These are phyloP conservation scores for Ascochyta pisi DNA, from an alignment of 2,329 filamentous ascomycete species.

Conservation along the genomic window DNA sequence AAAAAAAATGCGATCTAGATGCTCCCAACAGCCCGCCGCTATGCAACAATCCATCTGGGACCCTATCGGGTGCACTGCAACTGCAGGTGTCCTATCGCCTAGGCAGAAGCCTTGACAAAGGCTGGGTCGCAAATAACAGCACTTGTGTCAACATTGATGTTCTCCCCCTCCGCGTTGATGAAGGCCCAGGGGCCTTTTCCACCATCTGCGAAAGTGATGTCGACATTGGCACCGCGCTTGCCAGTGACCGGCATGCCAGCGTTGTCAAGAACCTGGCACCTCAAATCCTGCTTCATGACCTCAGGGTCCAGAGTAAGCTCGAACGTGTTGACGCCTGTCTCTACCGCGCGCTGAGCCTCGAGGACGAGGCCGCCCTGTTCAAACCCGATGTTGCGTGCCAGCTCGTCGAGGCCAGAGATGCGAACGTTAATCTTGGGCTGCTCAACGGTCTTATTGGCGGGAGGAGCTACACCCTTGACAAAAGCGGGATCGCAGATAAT, in stretches of 20 bases:
- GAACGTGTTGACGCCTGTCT: slow-evolving; percentile 15
- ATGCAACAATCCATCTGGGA: not conserved
- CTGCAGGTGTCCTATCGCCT: not conserved
- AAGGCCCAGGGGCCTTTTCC: slow-evolving; percentile 23
- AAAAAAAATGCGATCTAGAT: not conserved
- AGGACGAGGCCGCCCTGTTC: slow-evolving; percentile 9
- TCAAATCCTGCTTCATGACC: slow-evolving; percentile 15
- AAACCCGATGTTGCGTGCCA: slow-evolving; percentile 12
- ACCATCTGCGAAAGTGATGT: slow-evolving; percentile 26
- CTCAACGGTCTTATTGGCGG: not conserved
- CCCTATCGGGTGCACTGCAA: not conserved
- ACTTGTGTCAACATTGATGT: slow-evolving; percentile 13
- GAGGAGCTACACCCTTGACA: slow-evolving; percentile 4
- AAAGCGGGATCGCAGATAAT: slow-evolving; percentile 17
- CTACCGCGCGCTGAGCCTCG: not conserved
- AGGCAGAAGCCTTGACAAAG: slow-evolving; percentile 15
- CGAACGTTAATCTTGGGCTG: slow-evolving; percentile 8
- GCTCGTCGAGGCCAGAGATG: slow-evolving; percentile 14
- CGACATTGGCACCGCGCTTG: slow-evolving; percentile 21
- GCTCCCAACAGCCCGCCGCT: not conserved
- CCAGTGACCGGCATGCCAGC: slow-evolving; percentile 16
- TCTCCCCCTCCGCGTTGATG: slow-evolving; percentile 4
- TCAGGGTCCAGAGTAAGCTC: slow-evolving; percentile 18
- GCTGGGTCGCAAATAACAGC: slow-evolving; percentile 25
- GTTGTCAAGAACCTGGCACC: slow-evolving; percentile 24